A percentile compares a stretch with the other conserved stretches of the same genome.
phyloP scores from a whole-genome alignment of 345 rosid genomes.

The Limnanthes douglasii region DNA sequence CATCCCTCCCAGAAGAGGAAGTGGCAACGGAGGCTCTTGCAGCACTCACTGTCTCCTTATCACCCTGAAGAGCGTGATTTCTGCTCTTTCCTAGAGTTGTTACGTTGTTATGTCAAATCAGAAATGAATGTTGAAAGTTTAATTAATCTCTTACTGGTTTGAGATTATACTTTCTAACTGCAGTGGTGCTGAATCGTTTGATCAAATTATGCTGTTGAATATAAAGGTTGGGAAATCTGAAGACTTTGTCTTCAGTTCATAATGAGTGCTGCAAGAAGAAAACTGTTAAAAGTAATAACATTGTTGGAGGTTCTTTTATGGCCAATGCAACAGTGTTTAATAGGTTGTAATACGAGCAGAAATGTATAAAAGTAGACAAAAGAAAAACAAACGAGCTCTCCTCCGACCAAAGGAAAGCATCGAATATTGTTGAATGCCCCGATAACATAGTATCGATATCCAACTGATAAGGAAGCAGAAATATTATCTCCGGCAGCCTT shows the following conservation, averaged over 20 bases:
- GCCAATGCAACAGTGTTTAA: no score
- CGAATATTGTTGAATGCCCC: no score
- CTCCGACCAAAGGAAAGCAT: no score
- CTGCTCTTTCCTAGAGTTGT: constrained; percentile 29
- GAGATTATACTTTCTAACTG: constrained; percentile 35
- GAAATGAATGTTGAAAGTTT: constrained; percentile 13
- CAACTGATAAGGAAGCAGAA: no score
- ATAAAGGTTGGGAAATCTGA: constrained; percentile 23
- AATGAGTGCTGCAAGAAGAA: constrained; percentile 29
- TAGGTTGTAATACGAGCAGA: no score
- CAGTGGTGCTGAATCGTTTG: constrained; percentile 30
- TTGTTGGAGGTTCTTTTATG: constrained; percentile 60
- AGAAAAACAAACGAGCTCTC: no score
- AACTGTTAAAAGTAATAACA: constrained; percentile 23
- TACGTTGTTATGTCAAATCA: constrained; percentile 19
- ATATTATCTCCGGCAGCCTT: no score
- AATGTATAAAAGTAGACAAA: no score
- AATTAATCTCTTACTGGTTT: constrained; percentile 34
- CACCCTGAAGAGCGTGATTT: constrained; percentile 45
- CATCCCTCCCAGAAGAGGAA: no score
- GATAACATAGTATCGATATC: no score
- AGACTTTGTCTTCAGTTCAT: constrained; percentile 23
- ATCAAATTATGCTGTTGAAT: constrained; percentile 50
- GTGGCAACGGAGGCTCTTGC: no score
- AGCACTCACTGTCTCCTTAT: constrained; percentile 66